phyloP scores from a whole-genome alignment of 495 filamentous ascomycete genomes.

The Entonaema liquescens region DNA sequence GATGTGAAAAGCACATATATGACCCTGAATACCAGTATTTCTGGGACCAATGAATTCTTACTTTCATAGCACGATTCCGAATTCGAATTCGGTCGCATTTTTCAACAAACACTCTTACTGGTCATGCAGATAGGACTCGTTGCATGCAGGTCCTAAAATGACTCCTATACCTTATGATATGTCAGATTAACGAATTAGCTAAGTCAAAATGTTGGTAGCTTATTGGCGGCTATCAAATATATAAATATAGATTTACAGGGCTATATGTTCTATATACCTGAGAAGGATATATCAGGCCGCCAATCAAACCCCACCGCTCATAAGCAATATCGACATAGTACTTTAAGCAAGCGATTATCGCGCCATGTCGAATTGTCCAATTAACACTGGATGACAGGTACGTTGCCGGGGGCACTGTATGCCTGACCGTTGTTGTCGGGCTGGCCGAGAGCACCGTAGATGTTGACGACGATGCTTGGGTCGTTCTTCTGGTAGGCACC shows the following conservation, averaged over 20 bases:
- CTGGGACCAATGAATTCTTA: background rate
- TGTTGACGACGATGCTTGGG: conserved; percentile 63
- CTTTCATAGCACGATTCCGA: background rate
- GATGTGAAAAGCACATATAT: background rate
- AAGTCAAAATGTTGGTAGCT: background rate
- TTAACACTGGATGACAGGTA: conserved; percentile 54
- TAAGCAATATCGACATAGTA: background rate
- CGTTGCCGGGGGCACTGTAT: conserved; percentile 56
- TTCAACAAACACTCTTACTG: background rate
- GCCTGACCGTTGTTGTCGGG: conserved; percentile 58
- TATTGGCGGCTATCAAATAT: background rate
- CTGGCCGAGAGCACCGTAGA: conserved; percentile 59
- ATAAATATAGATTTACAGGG: conserved; percentile 1
- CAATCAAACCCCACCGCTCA: background rate
- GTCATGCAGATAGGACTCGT: background rate
- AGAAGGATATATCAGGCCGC: conserved; percentile 9
- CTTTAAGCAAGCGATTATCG: background rate
- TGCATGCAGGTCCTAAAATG: background rate
- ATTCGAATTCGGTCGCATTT: background rate
- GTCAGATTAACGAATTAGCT: background rate
- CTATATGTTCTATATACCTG: background rate
- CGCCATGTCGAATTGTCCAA: background rate
- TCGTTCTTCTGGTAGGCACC: conserved; percentile 61
- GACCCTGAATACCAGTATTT: background rate
- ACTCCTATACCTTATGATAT: background rate